A percentile compares a stretch with the other conserved stretches of the same genome.
phyloP scores from a whole-genome alignment of 1,139 yeast genomes.

The Kodamaea anthophila region DNA sequence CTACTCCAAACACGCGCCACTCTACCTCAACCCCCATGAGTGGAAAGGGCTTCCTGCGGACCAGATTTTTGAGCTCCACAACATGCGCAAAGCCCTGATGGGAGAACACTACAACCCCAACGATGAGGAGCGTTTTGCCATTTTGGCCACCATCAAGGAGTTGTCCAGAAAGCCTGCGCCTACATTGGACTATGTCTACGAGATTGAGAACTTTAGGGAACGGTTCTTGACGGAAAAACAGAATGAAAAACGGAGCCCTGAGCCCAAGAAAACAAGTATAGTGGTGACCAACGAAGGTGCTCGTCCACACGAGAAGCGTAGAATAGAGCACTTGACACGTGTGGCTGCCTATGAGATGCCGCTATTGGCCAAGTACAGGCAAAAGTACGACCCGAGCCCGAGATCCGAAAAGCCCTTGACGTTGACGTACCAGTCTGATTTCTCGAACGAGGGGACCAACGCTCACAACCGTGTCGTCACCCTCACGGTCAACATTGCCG shows the following conservation, averaged over 20 bases:
- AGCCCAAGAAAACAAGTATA: constrained; percentile 37
- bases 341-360: constrained; percentile 92
- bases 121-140: constrained; percentile 42
- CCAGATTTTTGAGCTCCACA: constrained; percentile 53
- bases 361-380: constrained; percentile 66
- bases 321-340: constrained; percentile 52
- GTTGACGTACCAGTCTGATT: constrained; percentile 66
- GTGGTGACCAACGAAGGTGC: constrained; percentile 33
- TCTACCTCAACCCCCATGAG: constrained; percentile 51
- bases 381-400: constrained; percentile 46
- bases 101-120: constrained; percentile 56
- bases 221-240: constrained; percentile 42
- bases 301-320: constrained; percentile 33
- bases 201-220: constrained; percentile 42
- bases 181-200: constrained; percentile 38
- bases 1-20: constrained; percentile 16
- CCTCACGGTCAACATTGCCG: constrained; percentile 46
- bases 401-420: constrained; percentile 47
- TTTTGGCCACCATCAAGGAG: constrained; percentile 36
- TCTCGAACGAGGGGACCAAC: constrained; percentile 59
- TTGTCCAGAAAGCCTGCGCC: constrained; percentile 27
- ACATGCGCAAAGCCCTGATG: constrained; percentile 48
- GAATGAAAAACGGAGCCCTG: constrained; percentile 31
- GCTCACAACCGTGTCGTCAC: constrained; percentile 69
- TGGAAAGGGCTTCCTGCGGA: constrained; percentile 69